Evolutionary conservation across 1,284 basidiomycete genomes (phyloP), one percentile per base, ranked within the genome.

Genomic region (Leccinum griseonigrum): DNA sequence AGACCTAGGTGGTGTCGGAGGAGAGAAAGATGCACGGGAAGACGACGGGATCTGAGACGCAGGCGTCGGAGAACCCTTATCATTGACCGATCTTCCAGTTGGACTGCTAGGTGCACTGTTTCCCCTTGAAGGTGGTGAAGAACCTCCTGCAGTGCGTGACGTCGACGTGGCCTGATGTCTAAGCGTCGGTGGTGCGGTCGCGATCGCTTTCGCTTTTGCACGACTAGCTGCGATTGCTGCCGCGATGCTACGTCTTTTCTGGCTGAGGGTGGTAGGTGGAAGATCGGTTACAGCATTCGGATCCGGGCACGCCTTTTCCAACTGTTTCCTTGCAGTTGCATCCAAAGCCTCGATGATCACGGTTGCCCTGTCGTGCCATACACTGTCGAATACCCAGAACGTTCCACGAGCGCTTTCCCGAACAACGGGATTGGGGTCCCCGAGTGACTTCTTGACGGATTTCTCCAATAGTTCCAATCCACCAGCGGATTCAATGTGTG

Each of bases 201-300:
- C 90, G 63, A 91, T 91, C n/a, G 84, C 87, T 69, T 86, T 92
- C 11, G 91, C 90, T 72, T 91, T 93, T 3, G 89, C 91, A 29
- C 91, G 83, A 71, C 88, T 92, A 14, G 91, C 91, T 52, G 91
- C 91, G 69, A 93, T 92, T 34, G 89, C 87, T 26, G 91, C 90
- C 48, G 90, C 90, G 60, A 93, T 79, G 65, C 89, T 92, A 58
- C 82, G 84, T 75, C 92, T 93, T 78, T 91, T 92, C 26, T 76
- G 69, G 54, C 82, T 82, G 11, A 86, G 82, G 13, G 84, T 83
- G 3, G 80, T 76, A 9, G 78, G 71, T 13, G 78, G 70, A 48
- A 83, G 64, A 51, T 67, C 73, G 3, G 74, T 72, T 4, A 81
- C 71, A 8, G 72, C 72, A 31, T 79, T 76, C 7, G 84, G 81